Evolutionary conservation across 179 eudicot genomes (phyloP), one percentile per base, ranked within the genome.

Genomic region (Silene coronaria): DNA sequence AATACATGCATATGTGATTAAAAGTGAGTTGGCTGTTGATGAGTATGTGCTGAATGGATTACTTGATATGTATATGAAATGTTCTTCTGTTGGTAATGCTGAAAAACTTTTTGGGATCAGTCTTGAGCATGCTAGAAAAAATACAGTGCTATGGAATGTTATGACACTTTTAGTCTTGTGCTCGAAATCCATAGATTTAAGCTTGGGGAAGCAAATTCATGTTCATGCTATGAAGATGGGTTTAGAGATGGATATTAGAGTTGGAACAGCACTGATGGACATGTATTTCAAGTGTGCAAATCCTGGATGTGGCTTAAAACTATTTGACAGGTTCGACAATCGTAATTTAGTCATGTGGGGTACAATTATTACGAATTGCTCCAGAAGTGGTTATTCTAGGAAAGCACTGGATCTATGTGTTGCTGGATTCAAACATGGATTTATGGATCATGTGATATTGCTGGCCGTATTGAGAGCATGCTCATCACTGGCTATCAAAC

Each of bases 231-330:
- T 84, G 64, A 84, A 91, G 74, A 67, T 71, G 63, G 86, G 82
- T 76, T 72, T 90, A 70, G 71, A 68, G 21, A 68, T 73, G 70
- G 96, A 91, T 85, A 82, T 85, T 38, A 86, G 84, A 82, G 77
- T 91, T 82, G 84, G 80, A 78, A 89, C 88, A 78, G 87, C 97
- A 61, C 84, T 91, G 34, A 87, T 89, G n/a, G 90, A 88, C 85
- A 83, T 85, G 87, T 91, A 91, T 79, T 89, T 83, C 64, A 88
- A 88, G 76, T 88, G 86, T 74, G 85, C 77, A 74, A 58, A 75
- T 17, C 77, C 70, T 74, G 60, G 74, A 83, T 74, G 71, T 82
- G 87, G 88, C 83, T 32, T 60, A 48, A 68, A 79, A 77, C 45
- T 79, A 84, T 81, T 91, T 83, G 74, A 74, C 74, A 45, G 59